A percentile compares a stretch with the other conserved stretches of the same genome.
These are phyloP conservation scores for Stephania japonica DNA, from an alignment of 164 flowering plant genomes.

Conservation along the genomic window DNA sequence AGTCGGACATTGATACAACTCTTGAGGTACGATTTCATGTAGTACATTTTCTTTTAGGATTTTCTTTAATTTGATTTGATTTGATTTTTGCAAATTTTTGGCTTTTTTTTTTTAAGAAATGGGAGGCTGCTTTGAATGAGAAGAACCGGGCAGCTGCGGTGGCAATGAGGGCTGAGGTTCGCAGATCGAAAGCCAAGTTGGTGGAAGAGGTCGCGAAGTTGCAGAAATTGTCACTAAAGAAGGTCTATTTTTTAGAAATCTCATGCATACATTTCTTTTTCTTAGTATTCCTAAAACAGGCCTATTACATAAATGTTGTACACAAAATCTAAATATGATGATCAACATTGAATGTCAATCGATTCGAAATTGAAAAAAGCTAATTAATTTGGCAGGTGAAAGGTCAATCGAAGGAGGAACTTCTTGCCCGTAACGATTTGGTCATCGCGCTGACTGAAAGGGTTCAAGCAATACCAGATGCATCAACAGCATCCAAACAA, in stretches of 20 bases:
- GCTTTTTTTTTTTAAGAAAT: conserved; percentile 44
- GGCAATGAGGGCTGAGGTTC: conserved; percentile 88
- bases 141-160: conserved; percentile 73
- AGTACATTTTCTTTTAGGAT: neutral
- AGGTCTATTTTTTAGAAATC: conserved; percentile 47
- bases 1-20: conserved; percentile 74
- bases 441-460: conserved; percentile 76
- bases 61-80: neutral
- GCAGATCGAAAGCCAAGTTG: conserved; percentile 78
- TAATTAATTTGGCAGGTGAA: conserved; percentile 48
- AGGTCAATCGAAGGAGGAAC: conserved; percentile 73
- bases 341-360: no score
- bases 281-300: conserved; percentile 83
- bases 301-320: conserved; percentile 5
- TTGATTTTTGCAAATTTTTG: no score
- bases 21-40: conserved; percentile 35
- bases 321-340: no score
- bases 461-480: conserved; percentile 84
- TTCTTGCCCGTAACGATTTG: conserved; percentile 67
- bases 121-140: conserved; percentile 66
- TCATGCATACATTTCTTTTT: no score
- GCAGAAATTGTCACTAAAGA: conserved; percentile 75
- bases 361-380: no score
- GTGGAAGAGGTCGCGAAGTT: conserved; percentile 84
- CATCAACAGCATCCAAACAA: conserved; percentile 52